Evolutionary conservation across 768 basidiomycete species (phyloP), one percentile per base, ranked within the genome.

Genomic region (Podaxis rugospora): DNA sequence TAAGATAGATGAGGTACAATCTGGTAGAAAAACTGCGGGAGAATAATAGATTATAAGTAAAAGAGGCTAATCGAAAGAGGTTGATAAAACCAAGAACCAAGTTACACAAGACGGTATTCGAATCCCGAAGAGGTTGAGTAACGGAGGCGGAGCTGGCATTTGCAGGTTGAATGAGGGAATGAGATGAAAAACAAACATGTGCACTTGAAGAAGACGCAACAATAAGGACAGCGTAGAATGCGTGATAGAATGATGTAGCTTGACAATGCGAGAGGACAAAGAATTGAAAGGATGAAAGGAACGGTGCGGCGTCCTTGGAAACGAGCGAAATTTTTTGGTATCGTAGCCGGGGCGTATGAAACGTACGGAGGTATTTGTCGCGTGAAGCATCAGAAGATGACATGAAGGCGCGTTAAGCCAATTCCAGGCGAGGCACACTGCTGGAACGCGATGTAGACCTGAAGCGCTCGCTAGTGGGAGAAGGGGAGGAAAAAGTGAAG

Each of bases 401-500:
- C 23, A 7, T 32, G 32, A 32, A 3, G 32, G 7, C 47, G 23
- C 23, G 49, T 59, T 40, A 63, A 49, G 57, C 61, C 51, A 53
- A 49, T 23, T 61, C 51, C 28, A 49, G 69, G 55, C 56, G 70
- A 59, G 64, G 72, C 66, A 63, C 70, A 65, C 69, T 67, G 66
- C 70, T 60, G 62, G 72, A 74, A 40, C 74, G 73, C 36, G 71
- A 76, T 14, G 51, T 37, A 21, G 73, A 71, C 68, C 79, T 75
- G 72, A 80, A 81, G 58, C 85, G 84, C 60, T 82, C 74, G 55
- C 81, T 79, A 0, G 83, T 77, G 9, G 83, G 84, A 1, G 87
- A 87, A 5, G 90, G 90, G 1, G 89, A 87, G 14, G 85, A 81
- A 75, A 92, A 92, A 2, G 90, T 92, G 69, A 92, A 92, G 3